Conservation (phyloP, 345 rosid genomes). For the Acer campestre region DNA sequence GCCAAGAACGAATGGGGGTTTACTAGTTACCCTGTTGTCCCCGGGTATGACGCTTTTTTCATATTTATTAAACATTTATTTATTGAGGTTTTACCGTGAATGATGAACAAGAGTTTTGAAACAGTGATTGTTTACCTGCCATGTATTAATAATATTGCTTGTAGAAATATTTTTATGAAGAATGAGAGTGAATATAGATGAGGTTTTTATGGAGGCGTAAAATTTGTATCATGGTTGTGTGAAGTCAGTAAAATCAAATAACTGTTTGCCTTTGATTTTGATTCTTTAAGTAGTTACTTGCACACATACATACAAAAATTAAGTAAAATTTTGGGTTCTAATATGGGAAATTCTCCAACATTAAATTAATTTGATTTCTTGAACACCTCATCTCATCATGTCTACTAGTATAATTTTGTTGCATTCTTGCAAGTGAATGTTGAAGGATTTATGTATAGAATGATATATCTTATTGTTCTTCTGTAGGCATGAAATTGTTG, state of each 20-base stretch:
- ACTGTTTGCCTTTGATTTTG: too few relatives aligned
- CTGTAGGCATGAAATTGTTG: constrained; percentile 85
- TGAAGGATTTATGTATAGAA: neutral
- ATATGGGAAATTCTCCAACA: neutral
- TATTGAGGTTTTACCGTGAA: too few relatives aligned
- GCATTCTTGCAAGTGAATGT: neutral
- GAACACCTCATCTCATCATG: neutral
- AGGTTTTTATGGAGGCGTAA: neutral
- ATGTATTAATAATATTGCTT: neutral
- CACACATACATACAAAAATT: too few relatives aligned
- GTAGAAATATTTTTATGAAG: too few relatives aligned
- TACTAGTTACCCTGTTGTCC: constrained; percentile 68
- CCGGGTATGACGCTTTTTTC: constrained; percentile 59
- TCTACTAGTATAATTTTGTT: too few relatives aligned
- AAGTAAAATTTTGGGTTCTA: neutral
- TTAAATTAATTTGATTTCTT: neutral
- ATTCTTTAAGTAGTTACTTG: too few relatives aligned
- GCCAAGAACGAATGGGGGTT: constrained; percentile 76
- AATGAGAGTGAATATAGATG: too few relatives aligned
- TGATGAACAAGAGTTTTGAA: too few relatives aligned
- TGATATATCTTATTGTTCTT: constrained; percentile 4
- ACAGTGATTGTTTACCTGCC: neutral
- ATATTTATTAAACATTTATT: too few relatives aligned
- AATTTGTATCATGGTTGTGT: neutral
- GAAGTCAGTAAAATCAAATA: neutral